Conservation (phyloP, 2,329 filamentous ascomycete species). For the Aspergillus transmontanensis region DNA sequence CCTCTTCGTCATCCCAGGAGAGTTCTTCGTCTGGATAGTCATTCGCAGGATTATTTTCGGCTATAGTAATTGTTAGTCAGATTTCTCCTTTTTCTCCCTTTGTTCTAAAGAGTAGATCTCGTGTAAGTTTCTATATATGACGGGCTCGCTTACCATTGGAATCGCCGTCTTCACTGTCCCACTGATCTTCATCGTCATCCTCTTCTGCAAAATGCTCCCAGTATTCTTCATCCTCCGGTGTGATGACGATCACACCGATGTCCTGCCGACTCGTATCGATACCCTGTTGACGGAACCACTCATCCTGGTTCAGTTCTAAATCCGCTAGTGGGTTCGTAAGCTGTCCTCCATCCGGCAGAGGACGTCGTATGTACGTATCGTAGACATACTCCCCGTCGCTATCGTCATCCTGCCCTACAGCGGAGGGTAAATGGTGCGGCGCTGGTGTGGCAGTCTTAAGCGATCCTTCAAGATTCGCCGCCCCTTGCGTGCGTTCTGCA, state of each 20-base stretch:
- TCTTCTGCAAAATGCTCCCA: conserved; percentile 60
- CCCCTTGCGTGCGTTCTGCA: conserved; percentile 10
- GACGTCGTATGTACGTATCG: conserved; percentile 61
- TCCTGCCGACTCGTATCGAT: conserved; percentile 37
- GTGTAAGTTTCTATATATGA: not conserved
- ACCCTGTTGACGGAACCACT: conserved; percentile 29
- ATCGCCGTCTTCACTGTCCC: conserved; percentile 64
- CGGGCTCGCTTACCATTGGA: conserved; percentile 55
- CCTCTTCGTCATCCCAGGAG: conserved; percentile 50
- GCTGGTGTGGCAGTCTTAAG: conserved; percentile 1
- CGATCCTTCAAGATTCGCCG: not conserved
- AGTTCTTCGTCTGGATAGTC: conserved; percentile 56
- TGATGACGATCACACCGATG: conserved; percentile 46
- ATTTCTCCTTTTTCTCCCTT: not conserved
- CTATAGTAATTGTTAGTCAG: conserved; percentile 29
- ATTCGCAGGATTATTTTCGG: conserved; percentile 53
- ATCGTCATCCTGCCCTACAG: conserved; percentile 27
- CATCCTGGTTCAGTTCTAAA: conserved; percentile 28
- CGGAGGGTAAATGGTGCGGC: conserved; percentile 21
- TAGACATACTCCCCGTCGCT: conserved; percentile 61
- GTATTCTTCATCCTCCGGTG: conserved; percentile 50
- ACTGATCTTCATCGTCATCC: conserved; percentile 57
- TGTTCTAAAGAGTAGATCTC: not conserved
- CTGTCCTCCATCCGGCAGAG: conserved; percentile 36
- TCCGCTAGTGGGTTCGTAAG: conserved; percentile 39